Base-by-base conservation (phyloP, 2,329 filamentous ascomycete genomes). In the Sordariomycetes sp. region DNA sequence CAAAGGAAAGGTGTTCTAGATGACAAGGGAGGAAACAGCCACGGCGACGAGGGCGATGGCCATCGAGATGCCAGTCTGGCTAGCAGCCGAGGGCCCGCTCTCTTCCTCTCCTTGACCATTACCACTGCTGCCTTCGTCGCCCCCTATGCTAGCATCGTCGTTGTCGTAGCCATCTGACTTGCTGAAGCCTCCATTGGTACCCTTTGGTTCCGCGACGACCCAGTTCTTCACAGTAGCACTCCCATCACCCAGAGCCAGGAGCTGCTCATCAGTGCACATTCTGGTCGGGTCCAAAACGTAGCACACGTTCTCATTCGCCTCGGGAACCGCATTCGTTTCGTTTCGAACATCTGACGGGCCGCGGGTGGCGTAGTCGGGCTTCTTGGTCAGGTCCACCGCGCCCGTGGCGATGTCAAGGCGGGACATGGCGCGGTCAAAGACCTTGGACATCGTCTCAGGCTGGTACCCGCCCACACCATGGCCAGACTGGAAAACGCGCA, bases 401-500 rank as follows among this genome's bases (percentile, higher is more conserved):
- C 79, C 74, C 0, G 68, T 68, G 0, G 72, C 59, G 14, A 78
- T 52, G 35, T 74, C 65, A 33, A 59, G 61, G 3, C 68, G 64
- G 14, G 57, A 58, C 44, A 81, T 59, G 25, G 72, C 71, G 10
- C 77, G 65, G 17, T 70, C 64, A 43, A 79, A 79, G 29, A 77
- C 54, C 39, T 63, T 59, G 21, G 72, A 61, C 2, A 70, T 52
- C 0, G 70, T 70, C 43, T 68, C 57, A 2, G 73, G 73, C 49
- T 78, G 73, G 42, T 73, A 73, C 12, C 63, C 70, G 0, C 71
- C 68, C 1, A 74, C 68, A 34, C 73, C 66, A 44, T 82, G 77
- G 0, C 78, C 76, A 4, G 75, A 64, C 41, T 80, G 68, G 46
- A 77, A 80, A 9, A 82, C 65, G 3, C 77, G 64, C 12, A 70